These are phyloP conservation scores for Neofusicoccum ribis DNA, from an alignment of 2,329 filamentous ascomycete genomes.

Conservation along the genomic window DNA sequence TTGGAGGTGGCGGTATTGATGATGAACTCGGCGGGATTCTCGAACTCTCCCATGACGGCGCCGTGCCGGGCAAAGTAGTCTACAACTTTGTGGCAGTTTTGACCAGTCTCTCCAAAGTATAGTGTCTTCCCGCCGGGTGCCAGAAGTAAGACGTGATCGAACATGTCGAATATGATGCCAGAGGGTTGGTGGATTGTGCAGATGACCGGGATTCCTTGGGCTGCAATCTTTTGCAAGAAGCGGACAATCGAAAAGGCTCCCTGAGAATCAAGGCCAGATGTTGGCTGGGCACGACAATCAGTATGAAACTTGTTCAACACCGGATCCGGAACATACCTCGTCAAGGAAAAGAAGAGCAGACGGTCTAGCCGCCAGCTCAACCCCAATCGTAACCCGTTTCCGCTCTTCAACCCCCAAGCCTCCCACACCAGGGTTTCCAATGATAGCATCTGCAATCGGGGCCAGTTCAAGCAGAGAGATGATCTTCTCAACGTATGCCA, in stretches of 20 bases:
- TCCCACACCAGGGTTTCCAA: conserved; percentile 60
- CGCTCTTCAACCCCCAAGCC: conserved; percentile 62
- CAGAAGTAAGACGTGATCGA: conserved; percentile 65
- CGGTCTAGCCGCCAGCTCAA: conserved; percentile 67
- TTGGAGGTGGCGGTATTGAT: conserved; percentile 52
- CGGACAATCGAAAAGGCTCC: conserved; percentile 66
- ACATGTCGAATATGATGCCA: conserved; percentile 50
- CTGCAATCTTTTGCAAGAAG: conserved; percentile 63
- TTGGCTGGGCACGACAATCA: conserved; percentile 71
- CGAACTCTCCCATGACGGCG: conserved; percentile 50
- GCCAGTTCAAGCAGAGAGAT: conserved; percentile 64
- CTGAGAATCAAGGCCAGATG: conserved; percentile 62
- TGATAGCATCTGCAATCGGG: conserved; percentile 63
- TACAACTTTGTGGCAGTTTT: conserved; percentile 42
- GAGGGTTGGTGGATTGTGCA: no score
- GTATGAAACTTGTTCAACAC: conserved; percentile 45
- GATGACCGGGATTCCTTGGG: conserved; percentile 47
- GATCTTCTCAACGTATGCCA: conserved; percentile 67
- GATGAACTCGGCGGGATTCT: conserved; percentile 58
- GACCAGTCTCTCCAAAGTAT: conserved; percentile 62
- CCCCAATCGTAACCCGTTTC: conserved; percentile 72
- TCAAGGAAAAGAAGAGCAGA: conserved; percentile 69
- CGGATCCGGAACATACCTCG: conserved; percentile 41
- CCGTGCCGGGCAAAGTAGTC: conserved; percentile 57
- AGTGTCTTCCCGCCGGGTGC: conserved; percentile 64